Evolutionary conservation across 2,329 filamentous ascomycete species (phyloP).

Genomic region (Pseudonectria foliicola): DNA sequence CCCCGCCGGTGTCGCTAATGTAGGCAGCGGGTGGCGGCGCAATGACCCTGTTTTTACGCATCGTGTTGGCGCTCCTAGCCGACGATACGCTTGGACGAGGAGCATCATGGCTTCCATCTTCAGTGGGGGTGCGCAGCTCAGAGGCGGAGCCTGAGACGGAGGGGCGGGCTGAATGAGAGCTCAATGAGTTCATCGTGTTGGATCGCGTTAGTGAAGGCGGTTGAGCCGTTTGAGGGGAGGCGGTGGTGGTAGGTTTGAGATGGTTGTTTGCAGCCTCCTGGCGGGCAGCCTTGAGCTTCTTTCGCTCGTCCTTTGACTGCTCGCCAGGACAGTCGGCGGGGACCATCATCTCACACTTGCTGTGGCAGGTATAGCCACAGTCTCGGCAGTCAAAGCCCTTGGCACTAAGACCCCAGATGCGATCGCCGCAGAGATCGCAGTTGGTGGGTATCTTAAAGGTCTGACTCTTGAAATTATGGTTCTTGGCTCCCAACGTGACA

Average conservation of each 20-base stretch:
- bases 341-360: constrained; percentile 98
- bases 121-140: constrained; percentile 40
- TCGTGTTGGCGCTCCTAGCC: constrained; percentile 19
- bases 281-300: constrained; percentile 81
- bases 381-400: constrained; percentile 96
- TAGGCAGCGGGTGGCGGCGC: constrained; percentile 84
- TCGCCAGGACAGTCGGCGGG: constrained; percentile 93
- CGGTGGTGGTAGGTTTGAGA: constrained; percentile 38
- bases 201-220: constrained; percentile 65
- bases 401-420: constrained; percentile 93
- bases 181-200: constrained; percentile 85
- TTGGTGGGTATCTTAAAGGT: constrained; percentile 99
- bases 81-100: constrained; percentile 24
- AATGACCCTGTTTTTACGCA: constrained; percentile 64
- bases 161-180: constrained; percentile 72
- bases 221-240: constrained; percentile 45
- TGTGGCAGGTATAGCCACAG: constrained; percentile 96
- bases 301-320: constrained; percentile 87
- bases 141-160: constrained; percentile 60
- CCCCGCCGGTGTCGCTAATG: constrained; percentile 55
- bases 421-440: constrained; percentile 91
- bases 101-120: constrained; percentile 34
- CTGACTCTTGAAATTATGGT: constrained; percentile 97
- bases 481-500: constrained; percentile 83
- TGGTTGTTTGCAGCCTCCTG: constrained; percentile 68